Percentiles rank a stretch among this genome's conserved stretches.
phyloP scores from a whole-genome alignment of 305 asterid species.

The Striga hermonthica region DNA sequence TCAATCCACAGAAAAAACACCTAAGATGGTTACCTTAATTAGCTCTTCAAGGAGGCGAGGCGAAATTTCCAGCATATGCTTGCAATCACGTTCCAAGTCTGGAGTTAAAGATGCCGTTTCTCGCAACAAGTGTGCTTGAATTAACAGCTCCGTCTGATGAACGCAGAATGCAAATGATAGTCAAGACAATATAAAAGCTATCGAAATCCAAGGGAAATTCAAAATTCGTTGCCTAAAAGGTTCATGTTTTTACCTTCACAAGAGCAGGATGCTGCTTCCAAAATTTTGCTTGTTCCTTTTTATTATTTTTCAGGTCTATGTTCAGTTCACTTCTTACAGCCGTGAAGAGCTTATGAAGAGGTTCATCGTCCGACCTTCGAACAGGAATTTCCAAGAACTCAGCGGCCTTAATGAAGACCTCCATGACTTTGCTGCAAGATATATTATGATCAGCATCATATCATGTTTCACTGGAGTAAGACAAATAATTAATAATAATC shows the following conservation, averaged over 20 bases:
- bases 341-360: constrained; percentile 75
- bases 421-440: constrained; percentile 79
- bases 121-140: constrained; percentile 77
- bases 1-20: neutral
- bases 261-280: constrained; percentile 90
- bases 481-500: neutral
- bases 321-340: constrained; percentile 68
- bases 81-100: constrained; percentile 68
- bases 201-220: constrained; percentile 20
- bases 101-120: constrained; percentile 58
- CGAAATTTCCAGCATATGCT: constrained; percentile 55
- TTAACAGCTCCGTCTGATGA: constrained; percentile 73
- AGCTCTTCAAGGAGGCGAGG: constrained; percentile 93
- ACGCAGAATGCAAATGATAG: constrained; percentile 27
- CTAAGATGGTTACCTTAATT: constrained; percentile 47
- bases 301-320: constrained; percentile 69
- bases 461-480: constrained; percentile 8
- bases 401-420: constrained; percentile 75
- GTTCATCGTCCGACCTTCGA: constrained; percentile 80
- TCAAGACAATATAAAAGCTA: constrained; percentile 10
- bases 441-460: constrained; percentile 29
- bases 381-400: constrained; percentile 82
- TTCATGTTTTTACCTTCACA: constrained; percentile 62
- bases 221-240: constrained; percentile 23
- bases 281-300: constrained; percentile 83